These are phyloP conservation scores for Harrya chromipes DNA, from an alignment of 768 basidiomycete species.

Conservation along the genomic window DNA sequence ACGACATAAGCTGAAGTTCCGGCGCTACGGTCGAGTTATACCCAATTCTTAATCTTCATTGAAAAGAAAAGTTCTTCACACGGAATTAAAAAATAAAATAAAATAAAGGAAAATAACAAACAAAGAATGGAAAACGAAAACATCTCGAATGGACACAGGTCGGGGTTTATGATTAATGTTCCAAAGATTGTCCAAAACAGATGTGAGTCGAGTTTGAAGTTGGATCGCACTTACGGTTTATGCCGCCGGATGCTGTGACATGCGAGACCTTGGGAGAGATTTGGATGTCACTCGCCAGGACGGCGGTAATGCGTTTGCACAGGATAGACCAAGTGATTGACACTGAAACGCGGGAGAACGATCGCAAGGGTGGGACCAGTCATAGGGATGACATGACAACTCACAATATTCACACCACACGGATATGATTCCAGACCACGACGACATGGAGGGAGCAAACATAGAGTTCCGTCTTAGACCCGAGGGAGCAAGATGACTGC, in stretches of 20 bases:
- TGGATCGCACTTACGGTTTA: conserved; percentile 8
- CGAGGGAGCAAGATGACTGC: conserved; percentile 18
- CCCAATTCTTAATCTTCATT: background rate
- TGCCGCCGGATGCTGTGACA: conserved; percentile 14
- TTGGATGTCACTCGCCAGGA: background rate
- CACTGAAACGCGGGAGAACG: conserved; percentile 20
- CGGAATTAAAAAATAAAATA: conserved; percentile 11
- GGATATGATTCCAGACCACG: conserved; percentile 18
- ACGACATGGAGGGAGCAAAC: conserved; percentile 25
- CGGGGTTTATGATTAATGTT: conserved; percentile 3
- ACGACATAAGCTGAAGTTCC: conserved; percentile 31
- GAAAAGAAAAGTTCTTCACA: conserved; percentile 20
- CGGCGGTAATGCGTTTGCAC: background rate
- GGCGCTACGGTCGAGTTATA: background rate
- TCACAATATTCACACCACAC: conserved; percentile 15
- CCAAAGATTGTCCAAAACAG: conserved; percentile 11
- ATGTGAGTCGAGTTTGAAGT: background rate
- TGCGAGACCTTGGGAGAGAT: background rate
- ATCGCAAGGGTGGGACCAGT: background rate
- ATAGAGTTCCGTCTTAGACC: conserved; percentile 32
- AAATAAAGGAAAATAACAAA: conserved; percentile 18
- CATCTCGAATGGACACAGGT: background rate
- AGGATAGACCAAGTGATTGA: conserved; percentile 9
- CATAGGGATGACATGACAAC: conserved; percentile 8
- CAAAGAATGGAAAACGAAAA: conserved; percentile 19